Percentiles rank a stretch among this genome's conserved stretches.
Conservation (phyloP, 129 eudicot species). For the Flaveria brownii region DNA sequence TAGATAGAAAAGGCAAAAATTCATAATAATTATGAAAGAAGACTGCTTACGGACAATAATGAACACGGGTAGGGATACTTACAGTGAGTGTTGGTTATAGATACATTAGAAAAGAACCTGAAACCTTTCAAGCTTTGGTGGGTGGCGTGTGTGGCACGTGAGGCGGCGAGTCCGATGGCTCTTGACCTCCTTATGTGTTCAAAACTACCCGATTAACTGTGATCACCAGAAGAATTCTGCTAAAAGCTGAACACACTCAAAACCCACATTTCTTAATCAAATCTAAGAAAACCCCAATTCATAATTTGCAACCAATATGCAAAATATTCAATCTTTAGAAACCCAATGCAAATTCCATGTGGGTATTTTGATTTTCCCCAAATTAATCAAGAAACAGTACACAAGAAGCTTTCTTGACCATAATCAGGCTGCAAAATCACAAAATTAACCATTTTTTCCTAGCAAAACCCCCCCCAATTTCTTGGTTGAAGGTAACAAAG, state of each 20-base stretch:
- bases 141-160: too few species aligned
- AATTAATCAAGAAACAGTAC: conserved; percentile 24
- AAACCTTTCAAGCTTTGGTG: too few species aligned
- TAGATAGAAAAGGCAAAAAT: too few species aligned
- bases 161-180: too few species aligned
- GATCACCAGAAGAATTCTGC: conserved; percentile 21
- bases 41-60: too few species aligned
- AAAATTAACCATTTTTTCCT: neutral
- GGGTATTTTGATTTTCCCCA: conserved; percentile 12
- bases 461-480: conserved; percentile 2
- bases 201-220: neutral
- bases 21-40: too few species aligned
- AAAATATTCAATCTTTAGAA: conserved; percentile 4
- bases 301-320: conserved; percentile 14
- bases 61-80: too few species aligned
- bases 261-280: neutral
- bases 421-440: conserved; percentile 13
- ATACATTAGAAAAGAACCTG: too few species aligned
- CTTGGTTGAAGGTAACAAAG: too few species aligned
- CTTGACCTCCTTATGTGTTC: too few species aligned
- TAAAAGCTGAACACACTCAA: conserved; percentile 20
- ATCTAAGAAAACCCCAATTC: conserved; percentile 20
- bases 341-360: conserved; percentile 18
- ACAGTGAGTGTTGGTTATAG: too few species aligned
- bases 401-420: conserved; percentile 17